Base-by-base conservation (phyloP, 2,329 filamentous ascomycete species). In the Colletotrichum costaricense region DNA sequence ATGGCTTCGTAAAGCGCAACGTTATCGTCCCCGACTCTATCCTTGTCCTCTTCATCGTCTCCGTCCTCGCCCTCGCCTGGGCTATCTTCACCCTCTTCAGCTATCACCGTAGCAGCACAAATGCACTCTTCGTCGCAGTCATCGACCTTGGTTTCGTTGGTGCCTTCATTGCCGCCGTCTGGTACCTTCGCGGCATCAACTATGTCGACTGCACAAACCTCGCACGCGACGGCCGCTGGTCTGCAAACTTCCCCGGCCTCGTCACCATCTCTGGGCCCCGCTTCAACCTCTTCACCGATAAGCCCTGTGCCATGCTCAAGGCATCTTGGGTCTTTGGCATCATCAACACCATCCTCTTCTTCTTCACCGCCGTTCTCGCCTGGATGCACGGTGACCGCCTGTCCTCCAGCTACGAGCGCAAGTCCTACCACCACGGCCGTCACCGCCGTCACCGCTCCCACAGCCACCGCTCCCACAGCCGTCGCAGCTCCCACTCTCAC, bases 261-360 rank as follows among this genome's bases (percentile, higher is more conserved):
- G 88, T 90, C 35, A 86, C 83, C 75, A 89, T 89, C 56, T 85
- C 83, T 35, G 81, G 88, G 46, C 86, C 86, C 60, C 84, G 83
- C 64, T 87, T 90, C 72, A 82, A 87, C 55, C 79, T 92, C 54
- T 82, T 88, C 66, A 82, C 92, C 49, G 88, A 94, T 82, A 96
- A 96, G 87, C 90, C 91, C 5, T 98, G 96, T 84, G 90, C 93
- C 63, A 97, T 98, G 94, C 90, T 98, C 79, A 98, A 98, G 89
- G 93, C 95, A 1, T 89, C 88, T 76, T 98, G 95, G 84, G 96
- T 95, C 3, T 92, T 98, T 77, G 95, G 90, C 62, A 98, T 98
- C 82, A 97, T 98, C 88, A 94, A 97, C 82, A 86, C 87, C 76
- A 85, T 97, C 76, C 92, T 95, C 81, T 98, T 97, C 84, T 92